Base-by-base conservation (phyloP, 1,284 basidiomycete genomes). In the Leccinum huronense region DNA sequence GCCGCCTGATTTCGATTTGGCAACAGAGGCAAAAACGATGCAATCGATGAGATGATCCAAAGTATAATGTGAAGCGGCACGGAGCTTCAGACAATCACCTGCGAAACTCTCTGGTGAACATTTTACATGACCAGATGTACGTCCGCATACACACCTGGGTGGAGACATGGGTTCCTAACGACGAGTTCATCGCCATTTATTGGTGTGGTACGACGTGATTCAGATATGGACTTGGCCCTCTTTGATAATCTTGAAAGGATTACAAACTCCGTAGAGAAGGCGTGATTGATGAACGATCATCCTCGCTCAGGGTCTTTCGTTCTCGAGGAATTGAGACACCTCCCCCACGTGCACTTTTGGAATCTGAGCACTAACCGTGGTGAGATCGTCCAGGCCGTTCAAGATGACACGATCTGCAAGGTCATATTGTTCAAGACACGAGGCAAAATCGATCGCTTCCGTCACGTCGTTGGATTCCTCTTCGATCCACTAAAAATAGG, bases 141-240 rank as follows among this genome's bases (percentile, higher is more conserved):
- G n/a, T 11, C n/a, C 10, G n/a, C 23, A 3, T 64, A 75, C 51
- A 7, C 61, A 84, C 84, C 86, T 34, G 87, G 86, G 73, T 89
- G 85, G 38, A 88, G 77, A 68, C 87, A 89, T 0, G 87, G 87
- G 69, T 89, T 89, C 31, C 86, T 78, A 3, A 87, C 84, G 5
- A 88, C 81, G 9, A 88, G 76, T 0, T 88, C 84, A 68, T 87
- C 84, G 0, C 81, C 80, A 65, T 86, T 82, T 30, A 85, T 84
- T 1, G 83, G 79, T 0, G 86, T 86, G 1, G 83, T 77, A 0
- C 1, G 79, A 76, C 1, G 82, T 84, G 40, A 89, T 82, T 4
- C 86, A 80, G 38, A 88, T 82, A 68, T 86, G 82, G 0, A 88
- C 85, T 69, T 88, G 77, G 0, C 87, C 87, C 69, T 87, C 86